Conservation (phyloP, 192 early-diverging fungal species). For the Backusella mclennaniae region DNA sequence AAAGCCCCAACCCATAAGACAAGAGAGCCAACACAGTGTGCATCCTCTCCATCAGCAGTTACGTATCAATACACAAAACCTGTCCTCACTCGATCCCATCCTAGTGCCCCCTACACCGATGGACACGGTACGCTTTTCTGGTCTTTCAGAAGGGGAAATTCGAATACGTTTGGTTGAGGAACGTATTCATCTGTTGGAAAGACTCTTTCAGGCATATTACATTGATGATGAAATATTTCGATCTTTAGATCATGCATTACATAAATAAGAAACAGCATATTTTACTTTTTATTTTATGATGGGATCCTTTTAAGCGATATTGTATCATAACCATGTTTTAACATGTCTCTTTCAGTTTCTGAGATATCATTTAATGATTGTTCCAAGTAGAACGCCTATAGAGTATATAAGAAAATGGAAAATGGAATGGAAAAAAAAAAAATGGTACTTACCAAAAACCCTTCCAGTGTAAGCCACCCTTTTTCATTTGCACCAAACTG, state of each 20-base stretch:
- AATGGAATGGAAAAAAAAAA: not conserved
- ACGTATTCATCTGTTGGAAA: slow-evolving; percentile 18
- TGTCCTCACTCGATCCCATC: not conserved
- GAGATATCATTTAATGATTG: slow-evolving; percentile 1
- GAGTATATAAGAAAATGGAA: not conserved
- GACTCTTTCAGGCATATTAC: slow-evolving; percentile 27
- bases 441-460: not conserved
- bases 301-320: not conserved
- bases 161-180: slow-evolving; percentile 17
- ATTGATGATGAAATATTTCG: slow-evolving; percentile 27
- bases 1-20: not conserved
- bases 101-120: not conserved
- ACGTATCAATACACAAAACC: not conserved
- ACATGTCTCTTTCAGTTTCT: not conserved
- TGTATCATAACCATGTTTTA: slow-evolving; percentile 4
- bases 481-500: slow-evolving; percentile 1
- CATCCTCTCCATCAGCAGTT: not conserved
- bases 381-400: slow-evolving; percentile 6
- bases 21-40: not conserved
- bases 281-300: not conserved
- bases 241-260: slow-evolving; percentile 13
- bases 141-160: not conserved
- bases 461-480: not conserved
- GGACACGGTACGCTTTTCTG: slow-evolving; percentile 3
- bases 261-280: not conserved